phyloP scores from a whole-genome alignment of 1,139 yeast genomes.

The Lizanozyma gosingica region DNA sequence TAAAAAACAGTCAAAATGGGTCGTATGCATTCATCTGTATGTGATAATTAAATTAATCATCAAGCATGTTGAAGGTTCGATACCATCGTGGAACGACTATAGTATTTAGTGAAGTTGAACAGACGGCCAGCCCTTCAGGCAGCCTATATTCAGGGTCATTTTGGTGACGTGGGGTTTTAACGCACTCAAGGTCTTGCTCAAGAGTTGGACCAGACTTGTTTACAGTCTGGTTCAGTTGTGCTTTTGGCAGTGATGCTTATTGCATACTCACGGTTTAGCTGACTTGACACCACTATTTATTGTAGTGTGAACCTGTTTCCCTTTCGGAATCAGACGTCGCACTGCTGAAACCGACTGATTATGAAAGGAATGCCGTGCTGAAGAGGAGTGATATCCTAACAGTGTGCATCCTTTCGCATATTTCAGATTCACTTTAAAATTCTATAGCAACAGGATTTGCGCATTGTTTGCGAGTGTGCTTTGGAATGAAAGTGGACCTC shows the following conservation, averaged over 20 bases:
- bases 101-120: neutral
- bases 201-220: conserved; percentile 6
- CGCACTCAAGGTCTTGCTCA: conserved; percentile 1
- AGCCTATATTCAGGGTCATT: conserved; percentile 16
- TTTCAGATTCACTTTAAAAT: no score
- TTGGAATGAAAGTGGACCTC: no score
- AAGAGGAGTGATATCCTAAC: neutral
- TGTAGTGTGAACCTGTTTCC: neutral
- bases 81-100: neutral
- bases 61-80: conserved; percentile 8
- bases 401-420: no score
- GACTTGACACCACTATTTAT: neutral
- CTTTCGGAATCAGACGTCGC: no score
- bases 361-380: no score
- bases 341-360: no score
- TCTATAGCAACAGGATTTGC: no score
- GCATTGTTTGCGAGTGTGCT: no score
- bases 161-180: conserved; percentile 12
- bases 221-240: neutral
- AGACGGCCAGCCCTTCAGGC: neutral
- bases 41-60: no score
- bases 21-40: conserved; percentile 76
- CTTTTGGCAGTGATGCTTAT: neutral
- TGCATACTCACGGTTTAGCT: neutral
- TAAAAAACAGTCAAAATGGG: conserved; percentile 53